Evolutionary conservation across 768 basidiomycete genomes (phyloP).

Genomic region (Pseudohyphozyma bogoriensis): DNA sequence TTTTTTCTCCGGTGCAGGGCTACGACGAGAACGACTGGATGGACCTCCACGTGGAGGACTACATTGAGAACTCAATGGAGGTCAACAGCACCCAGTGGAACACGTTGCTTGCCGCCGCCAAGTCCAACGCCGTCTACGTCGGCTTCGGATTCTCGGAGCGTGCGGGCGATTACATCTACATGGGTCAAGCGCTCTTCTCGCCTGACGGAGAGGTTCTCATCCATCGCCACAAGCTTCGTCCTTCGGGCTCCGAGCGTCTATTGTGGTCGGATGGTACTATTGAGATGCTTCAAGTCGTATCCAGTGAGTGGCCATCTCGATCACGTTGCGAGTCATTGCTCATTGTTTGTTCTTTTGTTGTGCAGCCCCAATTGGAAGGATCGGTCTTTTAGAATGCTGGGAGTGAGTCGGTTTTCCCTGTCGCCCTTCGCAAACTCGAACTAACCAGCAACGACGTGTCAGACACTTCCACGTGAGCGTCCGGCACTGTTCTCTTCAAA

Average conservation of each 20-base stretch:
- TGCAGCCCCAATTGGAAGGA: background rate
- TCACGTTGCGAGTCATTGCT: too few species aligned
- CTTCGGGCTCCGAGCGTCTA: conserved; percentile 10
- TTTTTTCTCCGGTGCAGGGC: too few species aligned
- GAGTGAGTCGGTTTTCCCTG: background rate
- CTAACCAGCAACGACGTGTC: too few species aligned
- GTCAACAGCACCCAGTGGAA: conserved; percentile 9
- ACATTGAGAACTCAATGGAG: conserved; percentile 5
- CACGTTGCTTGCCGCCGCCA: conserved; percentile 3
- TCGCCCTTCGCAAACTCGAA: background rate
- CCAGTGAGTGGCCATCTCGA: too few species aligned
- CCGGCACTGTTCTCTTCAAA: too few species aligned
- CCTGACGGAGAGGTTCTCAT: conserved; percentile 14
- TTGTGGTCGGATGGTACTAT: too few species aligned
- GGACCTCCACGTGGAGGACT: background rate
- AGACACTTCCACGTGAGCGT: background rate
- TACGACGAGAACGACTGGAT: background rate
- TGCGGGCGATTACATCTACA: conserved; percentile 11
- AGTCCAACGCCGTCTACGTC: conserved; percentile 11
- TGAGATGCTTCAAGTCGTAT: too few species aligned
- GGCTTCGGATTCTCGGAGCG: conserved; percentile 14
- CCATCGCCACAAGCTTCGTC: conserved; percentile 21
- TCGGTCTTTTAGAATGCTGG: conserved; percentile 3
- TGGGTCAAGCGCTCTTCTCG: conserved; percentile 16
- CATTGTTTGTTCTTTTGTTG: too few species aligned